Base-by-base conservation (phyloP, 139 green algal genomes). In the Dunaliella sp. region DNA sequence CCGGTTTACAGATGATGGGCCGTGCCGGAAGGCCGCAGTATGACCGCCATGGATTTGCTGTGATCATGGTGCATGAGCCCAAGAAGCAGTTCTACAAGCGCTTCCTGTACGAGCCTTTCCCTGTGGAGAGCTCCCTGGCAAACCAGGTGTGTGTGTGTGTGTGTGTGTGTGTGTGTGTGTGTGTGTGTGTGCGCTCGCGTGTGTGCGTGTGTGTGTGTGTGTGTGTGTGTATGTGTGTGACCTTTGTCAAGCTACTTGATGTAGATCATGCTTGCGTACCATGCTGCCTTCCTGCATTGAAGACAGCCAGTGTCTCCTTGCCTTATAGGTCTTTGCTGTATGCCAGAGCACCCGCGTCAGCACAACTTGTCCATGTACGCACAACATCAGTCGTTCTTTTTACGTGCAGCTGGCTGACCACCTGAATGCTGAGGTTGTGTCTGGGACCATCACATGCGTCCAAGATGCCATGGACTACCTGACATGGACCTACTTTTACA, bases 61-160 rank as follows among this genome's bases (percentile, higher is more conserved):
- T 99, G 34, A 98, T 99, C 88, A 97, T 99, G 92, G 97, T 91
- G 86, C 93, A 98, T 87, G 97, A 99, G 86, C 95, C 97, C 84
- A 99, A 99, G 88, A 99, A 99, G 91, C 92, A 91, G 81, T 99
- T 99, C 88, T 99, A 98, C 92, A 99, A 99, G 88, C 97, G 98
- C 90, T 99, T 99, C 90, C 89, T 99, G 86, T 99, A 99, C 84
- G 97, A 99, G 90, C 97, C 97, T 32, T 99, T 99, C 91, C 97
- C 97, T 2, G 97, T 99, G 82, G 97, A 99, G 93, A 96, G 90
- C 80, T 93, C 87, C 76, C 94, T 99, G 57, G 91, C 87, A 1
- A 92, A 93, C n/a, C 92, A 97, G 90, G 94, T 97, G 73, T 65
- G 48, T 65, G 16, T 65, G 48, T 65, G 48, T 65, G 48, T 65